phyloP scores from a whole-genome alignment of 345 rosid species.

The Gossypium arboreum region DNA sequence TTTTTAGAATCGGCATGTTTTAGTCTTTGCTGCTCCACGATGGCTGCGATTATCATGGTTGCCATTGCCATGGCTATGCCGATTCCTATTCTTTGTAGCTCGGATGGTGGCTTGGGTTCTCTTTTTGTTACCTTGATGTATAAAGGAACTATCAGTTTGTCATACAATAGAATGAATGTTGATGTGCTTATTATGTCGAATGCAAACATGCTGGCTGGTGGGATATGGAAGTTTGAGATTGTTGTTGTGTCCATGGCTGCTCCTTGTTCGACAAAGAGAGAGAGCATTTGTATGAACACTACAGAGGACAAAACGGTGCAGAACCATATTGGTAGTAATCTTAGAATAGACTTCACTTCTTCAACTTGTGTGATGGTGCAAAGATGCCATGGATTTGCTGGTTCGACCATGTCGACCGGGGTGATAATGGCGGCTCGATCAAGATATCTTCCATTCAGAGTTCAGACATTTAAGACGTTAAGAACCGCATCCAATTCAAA shows the following conservation, averaged over 20 bases:
- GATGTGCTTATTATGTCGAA: slow-evolving; percentile 32
- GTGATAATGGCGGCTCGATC: slow-evolving; percentile 35
- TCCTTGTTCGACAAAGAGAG: slow-evolving; percentile 41
- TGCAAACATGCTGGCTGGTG: slow-evolving; percentile 40
- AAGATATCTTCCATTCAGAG: slow-evolving; percentile 27
- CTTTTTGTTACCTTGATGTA: slow-evolving; percentile 22
- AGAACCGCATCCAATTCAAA: neutral
- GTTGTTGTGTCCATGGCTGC: slow-evolving; percentile 34
- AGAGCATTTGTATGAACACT: slow-evolving; percentile 29
- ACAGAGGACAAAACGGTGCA: slow-evolving; percentile 30
- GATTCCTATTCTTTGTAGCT: slow-evolving; percentile 30
- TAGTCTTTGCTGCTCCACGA: slow-evolving; percentile 31
- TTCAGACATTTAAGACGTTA: neutral
- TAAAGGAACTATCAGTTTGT: slow-evolving; percentile 25
- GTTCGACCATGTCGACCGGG: slow-evolving; percentile 13
- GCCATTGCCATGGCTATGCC: slow-evolving; percentile 27
- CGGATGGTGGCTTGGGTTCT: slow-evolving; percentile 24
- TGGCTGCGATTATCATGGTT: slow-evolving; percentile 29
- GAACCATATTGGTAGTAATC: slow-evolving; percentile 36
- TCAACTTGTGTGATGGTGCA: slow-evolving; percentile 41
- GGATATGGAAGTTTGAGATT: slow-evolving; percentile 27
- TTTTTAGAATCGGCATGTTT: slow-evolving; percentile 21
- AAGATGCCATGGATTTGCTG: slow-evolving; percentile 29
- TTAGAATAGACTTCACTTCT: slow-evolving; percentile 40
- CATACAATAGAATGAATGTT: slow-evolving; percentile 29